Conservation (phyloP, 2,329 filamentous ascomycete genomes). For the Sarocladiaceae sp. region DNA sequence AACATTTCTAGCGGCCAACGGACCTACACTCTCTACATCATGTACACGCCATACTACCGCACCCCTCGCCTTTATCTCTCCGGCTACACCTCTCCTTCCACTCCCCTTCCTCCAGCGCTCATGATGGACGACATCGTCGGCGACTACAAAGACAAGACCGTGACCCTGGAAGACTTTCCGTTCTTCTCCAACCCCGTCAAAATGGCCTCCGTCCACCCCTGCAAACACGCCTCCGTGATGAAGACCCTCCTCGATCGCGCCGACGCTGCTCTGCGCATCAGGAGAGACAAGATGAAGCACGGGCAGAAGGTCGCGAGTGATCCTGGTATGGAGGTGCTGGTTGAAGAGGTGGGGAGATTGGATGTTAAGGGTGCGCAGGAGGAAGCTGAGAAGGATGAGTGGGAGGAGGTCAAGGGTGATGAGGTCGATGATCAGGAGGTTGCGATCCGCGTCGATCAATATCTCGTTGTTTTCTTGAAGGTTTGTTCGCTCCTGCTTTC, state of each 20-base stretch:
- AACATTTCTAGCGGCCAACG: constrained; percentile 61
- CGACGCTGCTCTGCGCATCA: constrained; percentile 85
- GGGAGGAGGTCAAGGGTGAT: constrained; percentile 60
- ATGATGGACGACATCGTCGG: constrained; percentile 98
- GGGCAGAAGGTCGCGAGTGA: constrained; percentile 38
- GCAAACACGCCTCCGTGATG: constrained; percentile 97
- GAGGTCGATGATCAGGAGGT: constrained; percentile 67
- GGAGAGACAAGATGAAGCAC: constrained; percentile 73
- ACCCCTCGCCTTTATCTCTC: constrained; percentile 94
- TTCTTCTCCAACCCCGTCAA: constrained; percentile 90
- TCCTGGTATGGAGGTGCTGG: constrained; percentile 75
- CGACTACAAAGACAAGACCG: constrained; percentile 97
- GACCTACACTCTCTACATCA: constrained; percentile 98
- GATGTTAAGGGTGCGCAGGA: constrained; percentile 47
- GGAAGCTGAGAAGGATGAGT: constrained; percentile 48
- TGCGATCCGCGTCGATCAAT: constrained; percentile 83
- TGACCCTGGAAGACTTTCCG: constrained; percentile 95
- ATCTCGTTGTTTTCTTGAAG: constrained; percentile 83
- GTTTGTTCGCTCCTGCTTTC: constrained; percentile 36
- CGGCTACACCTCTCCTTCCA: constrained; percentile 75
- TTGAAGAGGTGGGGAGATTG: constrained; percentile 71
- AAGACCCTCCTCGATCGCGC: constrained; percentile 94
- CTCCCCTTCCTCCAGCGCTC: constrained; percentile 73
- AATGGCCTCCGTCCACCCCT: constrained; percentile 95
- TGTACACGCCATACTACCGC: constrained; percentile 94